Percentiles rank a stretch among this genome's conserved stretches.
These are phyloP conservation scores for Hydnomerulius pinastri DNA, from an alignment of 768 basidiomycete genomes.

Conservation along the genomic window DNA sequence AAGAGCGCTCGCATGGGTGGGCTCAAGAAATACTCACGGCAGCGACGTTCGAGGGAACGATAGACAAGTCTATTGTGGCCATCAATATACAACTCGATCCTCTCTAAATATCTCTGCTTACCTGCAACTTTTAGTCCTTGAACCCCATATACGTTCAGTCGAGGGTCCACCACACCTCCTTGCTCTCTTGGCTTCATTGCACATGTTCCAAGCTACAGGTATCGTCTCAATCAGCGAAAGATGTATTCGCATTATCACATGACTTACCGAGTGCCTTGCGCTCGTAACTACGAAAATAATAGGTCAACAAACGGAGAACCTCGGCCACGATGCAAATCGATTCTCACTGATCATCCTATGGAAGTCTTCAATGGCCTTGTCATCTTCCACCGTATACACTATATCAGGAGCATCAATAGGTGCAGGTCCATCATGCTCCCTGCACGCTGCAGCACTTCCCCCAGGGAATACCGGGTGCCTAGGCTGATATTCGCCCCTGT, in stretches of 20 bases:
- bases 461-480: conserved; percentile 17
- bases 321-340: background rate
- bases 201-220: conserved; percentile 58
- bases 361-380: conserved; percentile 34
- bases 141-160: conserved; percentile 65
- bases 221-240: background rate
- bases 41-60: conserved; percentile 40
- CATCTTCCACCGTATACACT: conserved; percentile 35
- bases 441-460: conserved; percentile 30
- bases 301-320: background rate
- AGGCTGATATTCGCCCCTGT: conserved; percentile 34
- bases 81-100: background rate
- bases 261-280: conserved; percentile 35
- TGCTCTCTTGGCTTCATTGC: conserved; percentile 62
- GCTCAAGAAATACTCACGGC: conserved; percentile 21
- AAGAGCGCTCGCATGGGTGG: background rate
- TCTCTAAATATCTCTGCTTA: conserved; percentile 10
- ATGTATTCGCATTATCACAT: background rate
- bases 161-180: conserved; percentile 62
- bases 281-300: conserved; percentile 23
- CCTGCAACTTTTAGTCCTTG: conserved; percentile 60
- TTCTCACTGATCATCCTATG: conserved; percentile 20
- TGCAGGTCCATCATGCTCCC: conserved; percentile 17
- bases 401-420: conserved; percentile 31
- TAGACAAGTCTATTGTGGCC: conserved; percentile 36